Conservation (phyloP, 2,329 filamentous ascomycete species). For the Cryphonectria radicalis region DNA sequence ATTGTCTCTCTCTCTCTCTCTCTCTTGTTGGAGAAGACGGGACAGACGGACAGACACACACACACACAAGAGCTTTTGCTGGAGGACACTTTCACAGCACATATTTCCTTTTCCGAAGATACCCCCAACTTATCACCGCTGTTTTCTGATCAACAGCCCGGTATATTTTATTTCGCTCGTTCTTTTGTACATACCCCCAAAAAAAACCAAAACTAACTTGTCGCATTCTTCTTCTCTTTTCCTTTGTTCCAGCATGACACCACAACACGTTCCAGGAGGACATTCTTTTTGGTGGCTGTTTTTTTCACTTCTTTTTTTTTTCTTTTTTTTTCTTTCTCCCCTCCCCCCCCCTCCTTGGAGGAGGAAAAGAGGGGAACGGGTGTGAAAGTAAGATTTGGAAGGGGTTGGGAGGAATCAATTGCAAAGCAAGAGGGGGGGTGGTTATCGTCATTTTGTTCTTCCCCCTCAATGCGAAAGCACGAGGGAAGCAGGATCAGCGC, state of each 20-base stretch:
- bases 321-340: too few species aligned
- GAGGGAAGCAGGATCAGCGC: slow-evolving; percentile 7
- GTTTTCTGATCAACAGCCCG: slow-evolving; percentile 8
- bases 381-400: neutral
- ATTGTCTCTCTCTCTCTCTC: neutral
- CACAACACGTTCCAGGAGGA: neutral
- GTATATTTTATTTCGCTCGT: slow-evolving; percentile 22
- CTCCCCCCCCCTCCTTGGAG: too few species aligned
- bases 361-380: too few species aligned
- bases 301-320: too few species aligned
- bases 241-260: slow-evolving; percentile 4
- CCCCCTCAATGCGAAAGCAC: neutral
- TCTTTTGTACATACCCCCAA: slow-evolving; percentile 17
- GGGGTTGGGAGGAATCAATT: slow-evolving; percentile 6
- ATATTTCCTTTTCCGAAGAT: slow-evolving; percentile 27
- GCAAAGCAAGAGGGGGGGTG: neutral
- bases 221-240: neutral
- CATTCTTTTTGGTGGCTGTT: too few species aligned
- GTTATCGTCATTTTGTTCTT: neutral
- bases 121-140: slow-evolving; percentile 17
- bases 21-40: neutral
- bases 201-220: slow-evolving; percentile 9
- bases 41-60: neutral
- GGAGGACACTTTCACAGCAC: slow-evolving; percentile 15
- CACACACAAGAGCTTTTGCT: neutral